phyloP scores from a whole-genome alignment of 2,329 filamentous ascomycete genomes.

The Westerdykella ornata region DNA sequence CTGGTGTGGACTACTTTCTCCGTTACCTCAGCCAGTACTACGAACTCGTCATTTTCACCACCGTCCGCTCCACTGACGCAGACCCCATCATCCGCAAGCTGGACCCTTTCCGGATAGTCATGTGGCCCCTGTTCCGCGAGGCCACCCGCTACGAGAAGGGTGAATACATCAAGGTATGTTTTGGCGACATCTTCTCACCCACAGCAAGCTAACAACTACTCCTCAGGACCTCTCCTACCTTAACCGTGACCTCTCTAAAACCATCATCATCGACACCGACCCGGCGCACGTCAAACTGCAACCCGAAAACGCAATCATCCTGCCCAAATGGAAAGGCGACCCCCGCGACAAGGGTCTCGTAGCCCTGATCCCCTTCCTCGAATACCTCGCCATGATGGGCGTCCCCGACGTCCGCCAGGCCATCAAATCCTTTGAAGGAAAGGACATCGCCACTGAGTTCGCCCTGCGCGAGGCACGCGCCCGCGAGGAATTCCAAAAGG shows the following conservation, averaged over 20 bases:
- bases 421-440: conserved; percentile 81
- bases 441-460: conserved; percentile 84
- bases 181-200: not conserved
- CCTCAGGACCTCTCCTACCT: conserved; percentile 90
- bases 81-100: conserved; percentile 88
- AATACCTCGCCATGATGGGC: conserved; percentile 93
- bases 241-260: conserved; percentile 91
- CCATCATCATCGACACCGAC: conserved; percentile 89
- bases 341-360: conserved; percentile 79
- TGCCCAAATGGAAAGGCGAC: conserved; percentile 85
- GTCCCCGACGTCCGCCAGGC: conserved; percentile 80
- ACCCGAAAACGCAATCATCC: conserved; percentile 90
- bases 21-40: conserved; percentile 97
- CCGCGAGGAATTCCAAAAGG: conserved; percentile 75
- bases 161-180: conserved; percentile 82
- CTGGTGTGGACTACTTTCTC: conserved; percentile 93
- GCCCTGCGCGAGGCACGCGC: conserved; percentile 79
- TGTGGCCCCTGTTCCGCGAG: conserved; percentile 91
- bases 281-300: conserved; percentile 75
- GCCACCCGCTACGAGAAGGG: conserved; percentile 96
- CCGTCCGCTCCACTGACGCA: conserved; percentile 72
- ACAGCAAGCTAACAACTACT: conserved; percentile 9
- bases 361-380: conserved; percentile 86
- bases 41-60: conserved; percentile 93
- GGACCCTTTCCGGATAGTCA: conserved; percentile 89